A percentile compares a stretch with the other conserved stretches of the same genome.
phyloP scores from a whole-genome alignment of 116 monocot species.

The Papilionanthe hybrid region DNA sequence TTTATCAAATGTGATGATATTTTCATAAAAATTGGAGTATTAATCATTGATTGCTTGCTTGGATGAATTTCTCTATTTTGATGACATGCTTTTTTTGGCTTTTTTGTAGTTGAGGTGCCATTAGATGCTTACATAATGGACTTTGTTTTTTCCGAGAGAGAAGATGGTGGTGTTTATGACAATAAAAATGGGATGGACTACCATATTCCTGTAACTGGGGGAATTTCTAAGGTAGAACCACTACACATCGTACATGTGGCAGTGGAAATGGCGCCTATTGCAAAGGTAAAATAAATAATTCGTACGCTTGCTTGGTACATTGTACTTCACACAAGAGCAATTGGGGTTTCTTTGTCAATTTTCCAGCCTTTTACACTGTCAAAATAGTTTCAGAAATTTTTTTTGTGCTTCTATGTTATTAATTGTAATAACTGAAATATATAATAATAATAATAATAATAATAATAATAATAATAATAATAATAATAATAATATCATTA shows the following conservation, averaged over 20 bases:
- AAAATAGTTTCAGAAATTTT: not conserved
- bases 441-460: no score
- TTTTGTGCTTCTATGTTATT: not conserved
- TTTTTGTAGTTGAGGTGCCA: constrained; percentile 73
- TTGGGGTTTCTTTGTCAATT: not conserved
- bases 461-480: no score
- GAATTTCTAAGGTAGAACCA: constrained; percentile 64
- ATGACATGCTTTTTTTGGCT: not conserved
- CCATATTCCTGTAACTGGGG: constrained; percentile 83
- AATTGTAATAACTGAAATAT: no score
- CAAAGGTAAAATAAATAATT: constrained; percentile 55
- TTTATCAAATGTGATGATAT: not conserved
- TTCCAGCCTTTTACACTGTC: not conserved
- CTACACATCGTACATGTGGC: constrained; percentile 87
- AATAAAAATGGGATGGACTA: constrained; percentile 89
- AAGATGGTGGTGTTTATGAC: constrained; percentile 92
- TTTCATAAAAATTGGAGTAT: not conserved
- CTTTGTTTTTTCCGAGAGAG: constrained; percentile 91
- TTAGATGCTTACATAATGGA: constrained; percentile 93
- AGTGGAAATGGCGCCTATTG: constrained; percentile 98
- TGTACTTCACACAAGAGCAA: not conserved
- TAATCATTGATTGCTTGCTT: not conserved
- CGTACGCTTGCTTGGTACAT: not conserved
- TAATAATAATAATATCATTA: no score
- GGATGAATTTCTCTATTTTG: not conserved